Evolutionary conservation across 805 yeast species (phyloP).

Genomic region (Saccharomycopsis amapae): DNA sequence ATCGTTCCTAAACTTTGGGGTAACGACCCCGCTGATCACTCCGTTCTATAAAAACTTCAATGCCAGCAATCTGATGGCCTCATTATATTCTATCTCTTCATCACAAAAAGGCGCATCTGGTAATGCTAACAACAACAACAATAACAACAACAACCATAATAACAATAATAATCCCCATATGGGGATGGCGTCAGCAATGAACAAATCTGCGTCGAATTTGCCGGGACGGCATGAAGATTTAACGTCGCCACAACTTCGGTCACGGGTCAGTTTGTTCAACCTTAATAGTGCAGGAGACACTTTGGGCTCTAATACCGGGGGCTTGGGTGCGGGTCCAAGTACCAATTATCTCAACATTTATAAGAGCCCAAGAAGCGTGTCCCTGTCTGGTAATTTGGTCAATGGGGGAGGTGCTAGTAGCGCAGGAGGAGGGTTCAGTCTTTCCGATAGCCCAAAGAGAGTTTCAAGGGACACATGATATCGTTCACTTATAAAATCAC

Average conservation of each 20-base stretch:
- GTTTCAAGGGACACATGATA: too few species aligned
- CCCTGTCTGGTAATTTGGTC: neutral
- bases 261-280: constrained; percentile 19
- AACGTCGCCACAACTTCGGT: constrained; percentile 16
- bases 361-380: neutral
- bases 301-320: neutral
- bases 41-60: constrained; percentile 10
- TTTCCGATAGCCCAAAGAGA: too few species aligned
- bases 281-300: constrained; percentile 4
- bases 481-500: too few species aligned
- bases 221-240: neutral
- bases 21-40: neutral
- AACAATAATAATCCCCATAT: neutral
- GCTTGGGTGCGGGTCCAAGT: neutral
- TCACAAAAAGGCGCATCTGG: neutral
- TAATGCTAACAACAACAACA: neutral
- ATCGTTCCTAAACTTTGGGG: neutral
- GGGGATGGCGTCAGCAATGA: neutral
- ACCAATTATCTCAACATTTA: neutral
- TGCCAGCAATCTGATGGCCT: constrained; percentile 12
- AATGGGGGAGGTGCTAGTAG: too few species aligned
- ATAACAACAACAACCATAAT: neutral
- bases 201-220: neutral
- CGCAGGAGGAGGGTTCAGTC: too few species aligned
- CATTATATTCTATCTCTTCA: constrained; percentile 9